A percentile compares a stretch with the other conserved stretches of the same genome.
phyloP scores from a whole-genome alignment of 2,329 filamentous ascomycete genomes.

The Epichloe glyceriae region DNA sequence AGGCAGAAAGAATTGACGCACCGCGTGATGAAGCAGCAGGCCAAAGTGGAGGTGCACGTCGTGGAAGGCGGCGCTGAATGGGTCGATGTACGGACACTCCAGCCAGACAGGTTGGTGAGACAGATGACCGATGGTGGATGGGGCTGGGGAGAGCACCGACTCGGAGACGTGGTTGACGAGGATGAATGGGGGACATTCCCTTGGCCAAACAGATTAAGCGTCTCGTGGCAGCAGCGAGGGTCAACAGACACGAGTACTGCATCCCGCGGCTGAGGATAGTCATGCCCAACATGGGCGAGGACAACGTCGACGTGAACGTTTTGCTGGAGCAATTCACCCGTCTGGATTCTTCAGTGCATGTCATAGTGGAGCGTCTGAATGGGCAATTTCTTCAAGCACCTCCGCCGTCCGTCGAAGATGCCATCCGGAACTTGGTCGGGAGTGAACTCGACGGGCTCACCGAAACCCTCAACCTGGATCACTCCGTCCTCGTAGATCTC shows the following conservation, averaged over 20 bases:
- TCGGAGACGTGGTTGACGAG: conserved; percentile 17
- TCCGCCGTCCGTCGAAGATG: conserved; percentile 13
- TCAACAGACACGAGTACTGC: conserved; percentile 24
- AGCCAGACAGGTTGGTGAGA: conserved; percentile 20
- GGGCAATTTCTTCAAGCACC: conserved; percentile 14
- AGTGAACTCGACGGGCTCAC: conserved; percentile 21
- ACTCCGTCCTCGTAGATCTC: conserved; percentile 27
- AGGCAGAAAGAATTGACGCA: conserved; percentile 18
- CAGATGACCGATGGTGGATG: conserved; percentile 30
- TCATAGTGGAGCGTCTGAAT: conserved; percentile 19
- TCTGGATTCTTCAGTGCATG: conserved; percentile 18
- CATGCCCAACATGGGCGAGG: conserved; percentile 19
- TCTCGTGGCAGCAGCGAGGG: conserved; percentile 23
- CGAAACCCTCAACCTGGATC: conserved; percentile 26
- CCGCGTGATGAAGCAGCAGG: conserved; percentile 20
- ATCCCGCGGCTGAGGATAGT: conserved; percentile 23
- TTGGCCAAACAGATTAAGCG: conserved; percentile 20
- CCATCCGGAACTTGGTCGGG: conserved; percentile 19
- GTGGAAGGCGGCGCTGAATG: conserved; percentile 23
- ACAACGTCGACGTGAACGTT: conserved; percentile 17
- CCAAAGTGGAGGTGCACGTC: conserved; percentile 22
- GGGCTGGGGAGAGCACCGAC: conserved; percentile 25
- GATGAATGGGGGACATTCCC: conserved; percentile 22
- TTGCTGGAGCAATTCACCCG: conserved; percentile 19
- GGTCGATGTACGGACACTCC: conserved; percentile 20